Evolutionary conservation across 2,329 filamentous ascomycete genomes (phyloP), one percentile per base, ranked within the genome.

Genomic region (Xylariomycetidae sp.): DNA sequence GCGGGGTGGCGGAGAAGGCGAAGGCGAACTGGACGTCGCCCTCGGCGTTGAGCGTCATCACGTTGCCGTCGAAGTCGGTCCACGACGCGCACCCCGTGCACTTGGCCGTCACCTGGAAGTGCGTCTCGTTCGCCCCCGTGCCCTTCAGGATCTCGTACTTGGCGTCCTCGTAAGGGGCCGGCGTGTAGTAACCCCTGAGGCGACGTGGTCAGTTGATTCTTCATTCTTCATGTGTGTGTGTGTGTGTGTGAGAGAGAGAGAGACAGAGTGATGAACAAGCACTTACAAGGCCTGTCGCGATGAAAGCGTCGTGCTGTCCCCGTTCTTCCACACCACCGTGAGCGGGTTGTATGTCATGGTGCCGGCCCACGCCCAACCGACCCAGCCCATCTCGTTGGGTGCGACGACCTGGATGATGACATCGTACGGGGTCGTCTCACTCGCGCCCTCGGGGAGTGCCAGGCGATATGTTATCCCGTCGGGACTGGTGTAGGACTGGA

Each of bases 41-140:
- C 2, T 44, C 49, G 4, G 61, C 57, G 39, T 66, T 59, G 19
- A 69, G 49, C 10, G 53, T 52, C 25, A 47, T 58, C 38, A 53
- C 45, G 34, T 60, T 60, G 17, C 56, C 56, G 34, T 59, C 57
- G n/a, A 59, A 57, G 35, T 66, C 62, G 4, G 56, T 52, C 62
- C 64, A 68, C 38, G 48, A 49, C 13, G 61, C 58, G 52, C 64
- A 68, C 19, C 65, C 65, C 22, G 46, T 44, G 43, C 59, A 61
- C 17, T 58, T 37, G 17, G 52, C 49, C 4, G 58, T 61, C 35
- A 58, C 47, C 29, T 57, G 56, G 51, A 51, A 58, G 31, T 59
- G 57, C 2, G 54, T 60, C 19, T 44, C 46, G 39, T 57, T 60
- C 44, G 51, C 46, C 14, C 43, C 31, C 2, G 57, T 60, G 19